Evolutionary conservation across 352 stramenopile species (phyloP).

Genomic region (Globisporangium solare): DNA sequence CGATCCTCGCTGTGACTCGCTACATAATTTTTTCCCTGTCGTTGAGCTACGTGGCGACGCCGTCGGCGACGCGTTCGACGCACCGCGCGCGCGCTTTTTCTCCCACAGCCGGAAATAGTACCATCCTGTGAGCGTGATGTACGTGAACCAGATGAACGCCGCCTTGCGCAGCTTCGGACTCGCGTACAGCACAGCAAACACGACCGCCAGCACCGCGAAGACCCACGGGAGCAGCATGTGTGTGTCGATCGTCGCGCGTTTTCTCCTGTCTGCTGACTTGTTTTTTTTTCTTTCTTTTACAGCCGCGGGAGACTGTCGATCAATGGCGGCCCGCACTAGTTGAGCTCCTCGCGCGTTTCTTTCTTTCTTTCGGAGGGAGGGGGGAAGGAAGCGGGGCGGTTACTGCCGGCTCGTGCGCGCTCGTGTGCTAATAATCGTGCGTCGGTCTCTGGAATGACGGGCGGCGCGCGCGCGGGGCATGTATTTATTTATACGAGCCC

Average conservation of each 20-base stretch:
- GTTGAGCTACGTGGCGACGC: background rate
- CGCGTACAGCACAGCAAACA: constrained; percentile 32
- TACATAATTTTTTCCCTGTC: background rate
- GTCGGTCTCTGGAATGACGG: too few relatives aligned
- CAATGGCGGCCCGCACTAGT: too few relatives aligned
- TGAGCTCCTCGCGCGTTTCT: too few relatives aligned
- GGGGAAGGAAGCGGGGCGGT: too few relatives aligned
- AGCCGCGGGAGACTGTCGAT: too few relatives aligned
- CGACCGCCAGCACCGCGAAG: constrained; percentile 30
- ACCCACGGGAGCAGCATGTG: constrained; percentile 23
- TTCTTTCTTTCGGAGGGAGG: too few relatives aligned
- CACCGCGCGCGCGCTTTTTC: constrained; percentile 42
- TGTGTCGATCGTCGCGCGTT: background rate
- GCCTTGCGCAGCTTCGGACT: constrained; percentile 55
- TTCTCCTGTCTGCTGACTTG: too few relatives aligned
- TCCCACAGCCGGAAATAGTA: constrained; percentile 81
- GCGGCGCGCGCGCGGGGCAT: too few relatives aligned
- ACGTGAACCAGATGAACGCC: constrained; percentile 67
- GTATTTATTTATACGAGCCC: too few relatives aligned
- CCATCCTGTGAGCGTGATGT: constrained; percentile 77
- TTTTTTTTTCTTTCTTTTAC: too few relatives aligned
- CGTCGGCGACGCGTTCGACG: background rate
- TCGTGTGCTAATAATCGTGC: too few relatives aligned
- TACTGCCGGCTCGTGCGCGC: too few relatives aligned
- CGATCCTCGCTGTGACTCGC: constrained; percentile 5